Evolutionary conservation across 148 eudicot species (phyloP), one percentile per base, ranked within the genome.

Genomic region (Vaccinium vitisidaea): DNA sequence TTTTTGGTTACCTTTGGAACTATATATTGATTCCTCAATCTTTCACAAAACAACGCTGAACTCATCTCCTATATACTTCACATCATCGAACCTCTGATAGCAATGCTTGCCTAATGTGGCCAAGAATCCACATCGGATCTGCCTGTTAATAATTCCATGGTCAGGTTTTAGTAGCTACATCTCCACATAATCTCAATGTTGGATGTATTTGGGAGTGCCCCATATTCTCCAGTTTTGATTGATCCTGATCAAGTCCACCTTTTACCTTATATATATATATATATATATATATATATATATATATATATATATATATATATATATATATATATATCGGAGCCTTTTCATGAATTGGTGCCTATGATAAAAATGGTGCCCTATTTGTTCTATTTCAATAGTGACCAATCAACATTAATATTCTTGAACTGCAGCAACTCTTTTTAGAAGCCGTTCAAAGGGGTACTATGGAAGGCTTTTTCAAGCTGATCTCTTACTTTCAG

Each of bases 401-500:
- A 23, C 79, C 80, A 36, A 61, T 65, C 83, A 11, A 7, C 55
- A 59, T 58, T 25, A 36, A 16, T 77, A 36, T 81, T 78, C 74
- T 88, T 70, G 23, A 79, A 67, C 84, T 91, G 90, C 93, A 97
- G 99, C 89, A 88, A 92, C 93, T 97, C 25, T 97, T 97, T 86
- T 81, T 83, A 54, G 98, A 97, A 90, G 98, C 99, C 83, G 86
- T 95, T 83, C 87, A 89, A 81, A 87, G 84, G 75, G 98, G 98
- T 79, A 90, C 92, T 13, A 91, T 94, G 93, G 96, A 94, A 87
- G 95, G 95, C 1, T 97, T 97, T 85, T 97, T 92, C 87, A 94
- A 88, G 89, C 90, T 97, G 90, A 93, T 97, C 52, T 92, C 99
- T 32, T 91, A 92, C 87, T 97, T 93, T 85, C 98, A 97, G 88